Evolutionary conservation across 345 rosid genomes (phyloP).

Genomic region (Murraya koenigii): DNA sequence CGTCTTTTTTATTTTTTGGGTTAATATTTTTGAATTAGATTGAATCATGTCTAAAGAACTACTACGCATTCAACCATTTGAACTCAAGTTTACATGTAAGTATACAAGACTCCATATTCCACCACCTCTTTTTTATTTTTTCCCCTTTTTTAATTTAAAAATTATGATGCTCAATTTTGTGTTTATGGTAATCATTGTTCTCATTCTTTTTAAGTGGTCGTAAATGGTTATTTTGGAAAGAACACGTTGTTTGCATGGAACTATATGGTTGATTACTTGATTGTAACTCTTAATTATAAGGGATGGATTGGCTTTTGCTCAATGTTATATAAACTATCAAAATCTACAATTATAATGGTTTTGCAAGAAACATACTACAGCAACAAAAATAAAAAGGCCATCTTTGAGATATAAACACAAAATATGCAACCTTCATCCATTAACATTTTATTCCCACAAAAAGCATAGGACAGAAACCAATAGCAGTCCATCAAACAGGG

Average conservation of each 20-base stretch:
- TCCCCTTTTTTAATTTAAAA: no score
- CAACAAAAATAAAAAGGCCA: no score
- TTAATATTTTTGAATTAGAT: slow-evolving; percentile 4
- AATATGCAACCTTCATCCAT: not conserved
- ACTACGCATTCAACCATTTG: slow-evolving; percentile 43
- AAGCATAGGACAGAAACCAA: not conserved
- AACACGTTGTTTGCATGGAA: no score
- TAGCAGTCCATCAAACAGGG: no score
- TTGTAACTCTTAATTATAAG: no score
- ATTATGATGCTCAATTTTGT: not conserved
- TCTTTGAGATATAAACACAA: not conserved
- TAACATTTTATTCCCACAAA: not conserved
- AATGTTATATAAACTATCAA: no score
- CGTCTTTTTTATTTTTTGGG: not conserved
- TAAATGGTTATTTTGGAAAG: not conserved
- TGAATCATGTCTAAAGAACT: slow-evolving; percentile 37
- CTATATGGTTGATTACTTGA: no score
- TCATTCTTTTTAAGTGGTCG: not conserved
- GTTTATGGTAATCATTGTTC: not conserved
- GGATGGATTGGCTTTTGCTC: no score
- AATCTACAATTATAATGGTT: no score
- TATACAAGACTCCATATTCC: not conserved
- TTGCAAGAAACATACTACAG: no score
- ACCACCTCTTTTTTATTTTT: no score
- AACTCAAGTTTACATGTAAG: slow-evolving; percentile 46